Evolutionary conservation across 2,329 filamentous ascomycete genomes (phyloP).

Genomic region (Alternaria atra): DNA sequence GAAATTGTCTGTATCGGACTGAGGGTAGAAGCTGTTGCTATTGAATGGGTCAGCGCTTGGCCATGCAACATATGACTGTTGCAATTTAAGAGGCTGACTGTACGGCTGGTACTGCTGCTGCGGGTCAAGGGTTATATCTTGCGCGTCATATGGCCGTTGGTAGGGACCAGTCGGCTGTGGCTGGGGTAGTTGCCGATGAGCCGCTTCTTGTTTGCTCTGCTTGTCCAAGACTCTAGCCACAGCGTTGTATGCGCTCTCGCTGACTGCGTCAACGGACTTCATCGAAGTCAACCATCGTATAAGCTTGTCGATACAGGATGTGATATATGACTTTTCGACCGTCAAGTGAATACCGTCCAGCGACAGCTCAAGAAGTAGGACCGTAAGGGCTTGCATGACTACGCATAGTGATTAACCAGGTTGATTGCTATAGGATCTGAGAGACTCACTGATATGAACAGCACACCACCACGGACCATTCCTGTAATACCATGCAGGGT

Average conservation of each 20-base stretch:
- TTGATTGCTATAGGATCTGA: neutral
- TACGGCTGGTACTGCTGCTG: neutral
- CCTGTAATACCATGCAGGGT: conserved; percentile 26
- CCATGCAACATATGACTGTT: neutral
- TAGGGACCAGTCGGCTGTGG: neutral
- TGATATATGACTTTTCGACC: conserved; percentile 33
- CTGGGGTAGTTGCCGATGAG: conserved; percentile 1
- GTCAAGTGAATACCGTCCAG: conserved; percentile 35
- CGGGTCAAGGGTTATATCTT: neutral
- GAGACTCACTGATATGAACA: conserved; percentile 33
- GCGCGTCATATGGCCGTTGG: neutral
- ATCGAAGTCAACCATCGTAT: conserved; percentile 44
- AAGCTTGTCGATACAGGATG: conserved; percentile 36
- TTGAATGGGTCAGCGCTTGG: neutral
- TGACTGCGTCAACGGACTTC: conserved; percentile 36
- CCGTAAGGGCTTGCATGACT: conserved; percentile 51
- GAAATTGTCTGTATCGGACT: neutral
- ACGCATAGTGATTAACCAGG: neutral
- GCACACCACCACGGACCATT: conserved; percentile 52
- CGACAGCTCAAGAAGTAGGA: conserved; percentile 51
- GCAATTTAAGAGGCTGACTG: neutral
- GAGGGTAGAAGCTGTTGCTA: neutral
- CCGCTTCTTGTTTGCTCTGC: conserved; percentile 2
- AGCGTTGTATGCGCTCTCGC: conserved; percentile 40
- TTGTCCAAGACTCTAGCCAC: conserved; percentile 21